Evolutionary conservation across 805 yeast genomes (phyloP), one percentile per base, ranked within the genome.

Genomic region (Hemisphaericaspora nanyangensis): DNA sequence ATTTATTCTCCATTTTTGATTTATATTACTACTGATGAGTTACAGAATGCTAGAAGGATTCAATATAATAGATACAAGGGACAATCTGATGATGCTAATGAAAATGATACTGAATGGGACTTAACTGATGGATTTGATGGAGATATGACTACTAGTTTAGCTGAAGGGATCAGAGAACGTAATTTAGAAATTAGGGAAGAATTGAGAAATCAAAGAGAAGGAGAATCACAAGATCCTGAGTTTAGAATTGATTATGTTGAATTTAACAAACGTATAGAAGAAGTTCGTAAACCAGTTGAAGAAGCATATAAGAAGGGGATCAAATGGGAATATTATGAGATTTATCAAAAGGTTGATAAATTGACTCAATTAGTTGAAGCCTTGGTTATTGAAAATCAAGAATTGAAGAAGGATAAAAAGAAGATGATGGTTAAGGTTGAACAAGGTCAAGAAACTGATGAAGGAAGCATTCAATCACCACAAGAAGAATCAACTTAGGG

Each of bases 31-130:
- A 46, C 75, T 18, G 77, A 72, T 47, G 96, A 88, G 58, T 70
- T 81, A 5, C 65, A 75, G 28, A 72, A 67, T 25, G 93, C 95
- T 1, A 74, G 78, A 49, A 66, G 93, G 50, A 80, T 87, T 16
- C 72, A 70, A 37, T 86, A 83, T 58, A 87, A 87, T 58, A 68
- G 95, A 45, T 61, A 72, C 40, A 74, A 70, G 46, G 76, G 79
- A 2, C 58, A 77, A 15, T 66, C 84, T 0, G 95, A 87, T 56
- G 96, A 87, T 59, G 85, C 88, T 16, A 85, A 85, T 55, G 91
- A 84, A 53, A 50, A 66, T 16, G 86, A 87, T 51, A 74, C 81
- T 6, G 90, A 82, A 51, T 87, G 95, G 95, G 87, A 84, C 47
- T 67, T 87, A 48, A 75, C 82, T 6, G 95, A 86, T 59, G 95